These are phyloP conservation scores for Dipodascopsis uninucleata DNA, from an alignment of 805 yeast species.

Conservation along the genomic window DNA sequence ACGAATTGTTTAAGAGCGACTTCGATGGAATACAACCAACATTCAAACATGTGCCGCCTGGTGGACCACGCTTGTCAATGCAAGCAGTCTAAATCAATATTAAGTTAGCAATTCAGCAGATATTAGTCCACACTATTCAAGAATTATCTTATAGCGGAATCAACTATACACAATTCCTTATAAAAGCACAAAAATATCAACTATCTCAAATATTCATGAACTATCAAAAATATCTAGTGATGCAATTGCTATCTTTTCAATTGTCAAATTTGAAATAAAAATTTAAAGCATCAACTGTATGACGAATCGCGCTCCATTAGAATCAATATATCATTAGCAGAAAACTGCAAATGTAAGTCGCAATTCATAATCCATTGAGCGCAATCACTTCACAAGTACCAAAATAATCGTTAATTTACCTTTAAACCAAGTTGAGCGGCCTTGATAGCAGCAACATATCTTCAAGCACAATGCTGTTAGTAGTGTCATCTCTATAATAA, in stretches of 20 bases:
- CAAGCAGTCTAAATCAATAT: constrained; percentile 63
- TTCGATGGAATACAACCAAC: constrained; percentile 99
- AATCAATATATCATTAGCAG: too few relatives aligned
- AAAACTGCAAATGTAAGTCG: too few relatives aligned
- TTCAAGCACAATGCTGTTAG: background rate
- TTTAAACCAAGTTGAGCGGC: constrained; percentile 94
- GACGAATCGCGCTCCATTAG: too few relatives aligned
- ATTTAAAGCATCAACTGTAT: too few relatives aligned
- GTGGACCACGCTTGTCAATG: constrained; percentile 90
- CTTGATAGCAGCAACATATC: constrained; percentile 85
- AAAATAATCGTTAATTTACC: too few relatives aligned
- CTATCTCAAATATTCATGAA: too few relatives aligned
- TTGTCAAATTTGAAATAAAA: background rate
- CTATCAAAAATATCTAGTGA: background rate
- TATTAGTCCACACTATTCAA: background rate
- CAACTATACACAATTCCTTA: too few relatives aligned
- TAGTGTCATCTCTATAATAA: too few relatives aligned
- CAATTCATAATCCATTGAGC: too few relatives aligned
- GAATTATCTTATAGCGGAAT: too few relatives aligned
- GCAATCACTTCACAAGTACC: too few relatives aligned
- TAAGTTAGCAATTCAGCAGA: background rate
- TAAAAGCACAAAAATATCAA: too few relatives aligned
- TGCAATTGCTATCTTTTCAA: background rate
- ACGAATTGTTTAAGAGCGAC: constrained; percentile 91
- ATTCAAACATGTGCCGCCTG: constrained; percentile 98